phyloP scores from a whole-genome alignment of 768 basidiomycete species.

The Termitomyces sp. region DNA sequence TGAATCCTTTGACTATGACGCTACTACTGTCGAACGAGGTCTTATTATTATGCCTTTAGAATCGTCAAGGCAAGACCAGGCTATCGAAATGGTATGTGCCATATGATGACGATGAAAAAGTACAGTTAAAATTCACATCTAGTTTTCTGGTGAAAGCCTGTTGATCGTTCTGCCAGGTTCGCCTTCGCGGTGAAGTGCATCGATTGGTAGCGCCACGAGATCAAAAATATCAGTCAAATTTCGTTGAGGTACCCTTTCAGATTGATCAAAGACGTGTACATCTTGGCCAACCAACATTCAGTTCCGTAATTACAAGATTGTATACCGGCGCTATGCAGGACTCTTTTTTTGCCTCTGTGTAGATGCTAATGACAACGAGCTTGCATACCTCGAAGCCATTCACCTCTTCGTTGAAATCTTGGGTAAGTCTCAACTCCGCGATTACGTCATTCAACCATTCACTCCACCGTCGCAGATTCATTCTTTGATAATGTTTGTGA shows the following conservation, averaged over 20 bases:
- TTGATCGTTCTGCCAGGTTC: constrained; percentile 49
- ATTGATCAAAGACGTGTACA: background rate
- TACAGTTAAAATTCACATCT: constrained; percentile 19
- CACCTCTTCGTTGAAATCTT: constrained; percentile 98
- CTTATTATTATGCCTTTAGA: constrained; percentile 41
- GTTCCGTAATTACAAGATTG: constrained; percentile 98
- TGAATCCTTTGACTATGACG: constrained; percentile 22
- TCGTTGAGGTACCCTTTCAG: constrained; percentile 78
- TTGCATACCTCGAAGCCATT: constrained; percentile 95
- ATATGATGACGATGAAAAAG: constrained; percentile 99
- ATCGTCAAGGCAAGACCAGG: constrained; percentile 96
- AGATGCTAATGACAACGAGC: constrained; percentile 96
- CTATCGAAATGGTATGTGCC: constrained; percentile 99
- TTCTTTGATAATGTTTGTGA: constrained; percentile 99
- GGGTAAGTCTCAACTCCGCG: constrained; percentile 44
- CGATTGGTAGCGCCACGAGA: constrained; percentile 93
- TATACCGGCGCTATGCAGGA: constrained; percentile 95
- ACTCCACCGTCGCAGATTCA: constrained; percentile 57
- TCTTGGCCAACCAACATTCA: constrained; percentile 24
- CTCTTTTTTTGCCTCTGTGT: constrained; percentile 98
- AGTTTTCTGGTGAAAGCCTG: background rate
- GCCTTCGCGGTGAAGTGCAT: constrained; percentile 94
- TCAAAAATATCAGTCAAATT: constrained; percentile 99
- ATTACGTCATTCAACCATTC: constrained; percentile 1
- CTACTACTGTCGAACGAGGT: background rate